Evolutionary conservation across 176 grass and related monocot species (phyloP).

Genomic region (Cenchrus purpureus): DNA sequence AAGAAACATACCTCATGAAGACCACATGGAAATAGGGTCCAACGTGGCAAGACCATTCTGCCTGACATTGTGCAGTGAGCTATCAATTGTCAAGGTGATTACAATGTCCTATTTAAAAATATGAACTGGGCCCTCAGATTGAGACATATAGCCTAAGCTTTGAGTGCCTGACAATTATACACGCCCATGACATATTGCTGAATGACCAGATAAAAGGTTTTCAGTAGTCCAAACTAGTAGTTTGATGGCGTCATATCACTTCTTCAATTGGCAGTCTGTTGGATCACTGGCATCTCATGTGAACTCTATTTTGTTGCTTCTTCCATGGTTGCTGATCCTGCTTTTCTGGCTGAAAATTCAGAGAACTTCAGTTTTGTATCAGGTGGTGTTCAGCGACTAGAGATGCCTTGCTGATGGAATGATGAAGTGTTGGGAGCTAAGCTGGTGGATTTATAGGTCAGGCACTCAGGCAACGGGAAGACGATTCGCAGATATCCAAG

Average conservation of each 20-base stretch:
- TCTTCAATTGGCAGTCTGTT: neutral
- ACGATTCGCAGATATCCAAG: neutral
- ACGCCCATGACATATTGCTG: neutral
- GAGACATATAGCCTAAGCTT: no score
- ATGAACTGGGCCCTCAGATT: no score
- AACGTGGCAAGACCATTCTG: neutral
- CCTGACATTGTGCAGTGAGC: neutral
- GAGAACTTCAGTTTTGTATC: no score
- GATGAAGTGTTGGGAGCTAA: neutral
- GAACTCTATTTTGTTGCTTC: neutral
- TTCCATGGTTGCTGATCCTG: neutral
- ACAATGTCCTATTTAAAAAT: no score
- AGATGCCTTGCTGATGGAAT: neutral
- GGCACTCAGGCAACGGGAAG: neutral
- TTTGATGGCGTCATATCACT: neutral
- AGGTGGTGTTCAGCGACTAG: neutral
- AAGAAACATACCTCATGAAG: conserved; percentile 15
- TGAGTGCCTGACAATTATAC: no score
- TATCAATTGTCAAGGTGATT: no score
- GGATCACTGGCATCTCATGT: neutral
- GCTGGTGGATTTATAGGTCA: neutral
- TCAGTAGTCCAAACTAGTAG: neutral
- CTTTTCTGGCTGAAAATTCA: no score
- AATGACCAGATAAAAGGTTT: neutral
- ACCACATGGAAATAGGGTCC: conserved; percentile 8